Conservation (phyloP, 2,329 filamentous ascomycete genomes). For the Neophaeococcomyces mojaviensis region DNA sequence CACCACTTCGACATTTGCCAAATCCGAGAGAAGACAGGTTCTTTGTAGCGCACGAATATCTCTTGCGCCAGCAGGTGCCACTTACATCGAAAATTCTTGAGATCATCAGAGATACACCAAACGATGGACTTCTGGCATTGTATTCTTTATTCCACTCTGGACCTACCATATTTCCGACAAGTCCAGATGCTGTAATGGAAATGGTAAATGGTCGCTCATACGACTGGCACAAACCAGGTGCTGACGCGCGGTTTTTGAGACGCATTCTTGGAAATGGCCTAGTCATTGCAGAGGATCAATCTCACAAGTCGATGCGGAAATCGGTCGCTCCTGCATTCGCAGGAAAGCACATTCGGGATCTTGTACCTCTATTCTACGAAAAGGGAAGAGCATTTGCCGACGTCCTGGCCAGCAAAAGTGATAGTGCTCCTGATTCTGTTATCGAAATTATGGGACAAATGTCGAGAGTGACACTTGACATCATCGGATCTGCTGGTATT, state of each 20-base stretch:
- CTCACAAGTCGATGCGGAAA: slow-evolving; percentile 41
- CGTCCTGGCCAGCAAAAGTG: slow-evolving; percentile 27
- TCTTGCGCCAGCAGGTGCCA: not conserved
- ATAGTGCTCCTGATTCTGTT: not conserved
- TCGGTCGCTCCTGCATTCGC: slow-evolving; percentile 32
- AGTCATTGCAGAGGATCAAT: slow-evolving; percentile 43
- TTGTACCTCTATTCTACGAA: slow-evolving; percentile 32
- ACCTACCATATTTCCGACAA: slow-evolving; percentile 6
- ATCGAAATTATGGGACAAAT: not conserved
- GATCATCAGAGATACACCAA: slow-evolving; percentile 7
- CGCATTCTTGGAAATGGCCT: slow-evolving; percentile 45
- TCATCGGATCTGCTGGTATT: slow-evolving; percentile 52
- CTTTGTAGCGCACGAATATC: slow-evolving; percentile 4
- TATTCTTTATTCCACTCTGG: slow-evolving; percentile 5
- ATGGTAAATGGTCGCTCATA: slow-evolving; percentile 47
- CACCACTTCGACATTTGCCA: slow-evolving; percentile 8
- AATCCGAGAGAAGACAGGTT: slow-evolving; percentile 8
- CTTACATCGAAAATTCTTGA: slow-evolving; percentile 1
- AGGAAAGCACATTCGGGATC: slow-evolving; percentile 30
- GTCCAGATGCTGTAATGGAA: slow-evolving; percentile 37
- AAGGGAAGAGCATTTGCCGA: slow-evolving; percentile 30
- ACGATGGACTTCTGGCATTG: slow-evolving; percentile 10
- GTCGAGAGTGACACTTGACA: slow-evolving; percentile 47
- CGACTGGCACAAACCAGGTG: slow-evolving; percentile 46
- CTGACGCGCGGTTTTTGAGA: too few species aligned